Evolutionary conservation across 78 protist genomes (phyloP), one percentile per base, ranked within the genome.

Genomic region (Protostelium mycophagum): DNA sequence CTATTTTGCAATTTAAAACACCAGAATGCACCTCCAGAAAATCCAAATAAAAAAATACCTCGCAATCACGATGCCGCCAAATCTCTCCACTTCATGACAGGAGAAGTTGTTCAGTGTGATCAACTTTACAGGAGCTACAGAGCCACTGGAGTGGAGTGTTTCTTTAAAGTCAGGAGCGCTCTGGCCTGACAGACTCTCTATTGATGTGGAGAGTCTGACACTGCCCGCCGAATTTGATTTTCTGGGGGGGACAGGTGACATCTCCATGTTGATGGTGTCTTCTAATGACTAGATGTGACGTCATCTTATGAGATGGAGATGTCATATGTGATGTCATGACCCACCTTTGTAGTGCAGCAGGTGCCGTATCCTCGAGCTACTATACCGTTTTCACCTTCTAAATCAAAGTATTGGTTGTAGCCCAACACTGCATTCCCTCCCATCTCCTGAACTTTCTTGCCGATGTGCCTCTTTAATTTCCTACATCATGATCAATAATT

Each of bases 361-460:
- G 99, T 98, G 38, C 99, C 99, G 86, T 92, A 95, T 0, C 96
- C 99, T 23, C 99, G 90, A 0, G 96, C 98, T 0, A 98, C 97
- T 38, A 98, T 91, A 85, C 96, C 98, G 35, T 89, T 38, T 35
- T 94, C 94, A 34, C 90, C 94, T 88, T 98, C 99, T 5, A 98
- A 83, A 91, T 98, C 99, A 88, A 95, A 94, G 51, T 73, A 37
- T 90, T 94, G 97, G 51, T 86, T 89, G 92, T 91, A 97, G 36
- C 98, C 99, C 29, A 97, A 85, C 10, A 97, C 97, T 34, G 97
- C 97, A 87, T 97, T 96, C 36, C 97, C 96, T 37, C 97, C 97
- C 87, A 89, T 90, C 29, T 95, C 95, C 5, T 90, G 38, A 83
- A 89, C 97, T 87, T 95, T 96, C 35, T 73, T 38, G 36, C 98